A percentile compares a stretch with the other conserved stretches of the same genome.
Conservation (phyloP, 1,284 basidiomycete genomes). For the Austroboletus olivaceoglutinosus region DNA sequence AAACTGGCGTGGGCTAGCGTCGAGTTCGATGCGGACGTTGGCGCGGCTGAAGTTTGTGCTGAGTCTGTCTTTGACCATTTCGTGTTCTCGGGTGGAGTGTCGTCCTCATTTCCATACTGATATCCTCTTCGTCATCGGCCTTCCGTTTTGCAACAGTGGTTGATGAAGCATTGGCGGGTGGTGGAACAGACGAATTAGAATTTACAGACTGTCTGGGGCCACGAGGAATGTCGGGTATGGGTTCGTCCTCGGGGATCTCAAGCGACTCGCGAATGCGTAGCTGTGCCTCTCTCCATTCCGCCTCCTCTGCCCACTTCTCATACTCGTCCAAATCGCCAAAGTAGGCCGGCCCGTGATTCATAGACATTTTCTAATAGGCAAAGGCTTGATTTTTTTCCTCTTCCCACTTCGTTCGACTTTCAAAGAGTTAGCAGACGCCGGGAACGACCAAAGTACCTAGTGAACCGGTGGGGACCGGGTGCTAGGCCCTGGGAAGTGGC, state of each 20-base stretch:
- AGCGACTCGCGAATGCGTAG: slow-evolving; percentile 53
- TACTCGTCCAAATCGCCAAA: slow-evolving; percentile 86
- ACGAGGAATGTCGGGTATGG: slow-evolving; percentile 52
- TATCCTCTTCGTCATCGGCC: slow-evolving; percentile 45
- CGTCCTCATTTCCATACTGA: slow-evolving; percentile 31
- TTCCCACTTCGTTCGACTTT: no score
- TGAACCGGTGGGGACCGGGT: no score
- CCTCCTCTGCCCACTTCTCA: slow-evolving; percentile 71
- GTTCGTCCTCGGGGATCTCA: slow-evolving; percentile 48
- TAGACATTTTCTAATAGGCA: no score
- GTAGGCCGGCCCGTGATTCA: no score
- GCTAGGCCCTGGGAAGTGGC: no score
- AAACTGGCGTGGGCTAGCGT: slow-evolving; percentile 49
- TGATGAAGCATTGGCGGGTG: slow-evolving; percentile 11
- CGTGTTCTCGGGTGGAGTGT: slow-evolving; percentile 13
- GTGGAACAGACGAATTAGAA: slow-evolving; percentile 26
- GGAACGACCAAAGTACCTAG: no score
- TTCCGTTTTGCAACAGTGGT: slow-evolving; percentile 48
- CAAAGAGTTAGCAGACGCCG: no score
- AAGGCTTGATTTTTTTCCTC: no score
- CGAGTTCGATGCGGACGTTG: slow-evolving; percentile 23
- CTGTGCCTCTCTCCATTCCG: slow-evolving; percentile 77
- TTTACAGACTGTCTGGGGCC: slow-evolving; percentile 1
- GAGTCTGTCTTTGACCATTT: slow-evolving; percentile 22
- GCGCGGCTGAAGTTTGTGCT: slow-evolving; percentile 4